Conservation (phyloP, 192 early-diverging fungal species). For the Backusella luteola region DNA sequence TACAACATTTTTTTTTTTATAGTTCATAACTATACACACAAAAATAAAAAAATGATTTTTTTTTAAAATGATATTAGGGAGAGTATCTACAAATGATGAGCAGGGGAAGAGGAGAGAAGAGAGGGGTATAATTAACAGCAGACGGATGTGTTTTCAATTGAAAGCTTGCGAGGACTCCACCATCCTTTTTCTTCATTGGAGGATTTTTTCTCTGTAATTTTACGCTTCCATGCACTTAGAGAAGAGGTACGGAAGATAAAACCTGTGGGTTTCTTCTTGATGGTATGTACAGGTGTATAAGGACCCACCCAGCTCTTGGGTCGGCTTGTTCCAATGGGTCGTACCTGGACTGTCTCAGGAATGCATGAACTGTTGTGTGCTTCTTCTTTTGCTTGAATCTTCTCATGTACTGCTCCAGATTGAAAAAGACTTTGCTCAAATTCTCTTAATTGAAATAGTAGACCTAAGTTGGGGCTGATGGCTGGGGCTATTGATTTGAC, state of each 20-base stretch:
- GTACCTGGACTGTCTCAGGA: slow-evolving; percentile 1
- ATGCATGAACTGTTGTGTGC: background rate
- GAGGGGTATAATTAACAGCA: slow-evolving; percentile 11
- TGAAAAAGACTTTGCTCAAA: slow-evolving; percentile 45
- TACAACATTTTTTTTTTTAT: slow-evolving; percentile 3
- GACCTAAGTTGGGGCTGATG: slow-evolving; percentile 82
- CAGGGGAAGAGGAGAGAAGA: background rate
- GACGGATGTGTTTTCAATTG: background rate
- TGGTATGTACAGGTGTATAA: background rate
- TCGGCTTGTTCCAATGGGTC: background rate
- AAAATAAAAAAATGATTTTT: background rate
- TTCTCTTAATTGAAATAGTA: slow-evolving; percentile 78
- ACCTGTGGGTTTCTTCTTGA: background rate
- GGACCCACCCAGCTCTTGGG: background rate
- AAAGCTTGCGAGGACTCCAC: slow-evolving; percentile 7
- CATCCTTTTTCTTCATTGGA: background rate
- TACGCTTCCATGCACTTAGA: slow-evolving; percentile 4
- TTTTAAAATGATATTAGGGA: background rate
- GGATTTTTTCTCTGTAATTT: background rate
- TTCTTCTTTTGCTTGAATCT: background rate
- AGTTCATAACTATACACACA: background rate
- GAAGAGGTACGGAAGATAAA: slow-evolving; percentile 1
- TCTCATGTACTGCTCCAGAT: background rate
- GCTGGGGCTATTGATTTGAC: slow-evolving; percentile 65
- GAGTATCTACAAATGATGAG: slow-evolving; percentile 7